phyloP scores from a whole-genome alignment of 2,329 filamentous ascomycete species.

The Metarhizium rileyi region DNA sequence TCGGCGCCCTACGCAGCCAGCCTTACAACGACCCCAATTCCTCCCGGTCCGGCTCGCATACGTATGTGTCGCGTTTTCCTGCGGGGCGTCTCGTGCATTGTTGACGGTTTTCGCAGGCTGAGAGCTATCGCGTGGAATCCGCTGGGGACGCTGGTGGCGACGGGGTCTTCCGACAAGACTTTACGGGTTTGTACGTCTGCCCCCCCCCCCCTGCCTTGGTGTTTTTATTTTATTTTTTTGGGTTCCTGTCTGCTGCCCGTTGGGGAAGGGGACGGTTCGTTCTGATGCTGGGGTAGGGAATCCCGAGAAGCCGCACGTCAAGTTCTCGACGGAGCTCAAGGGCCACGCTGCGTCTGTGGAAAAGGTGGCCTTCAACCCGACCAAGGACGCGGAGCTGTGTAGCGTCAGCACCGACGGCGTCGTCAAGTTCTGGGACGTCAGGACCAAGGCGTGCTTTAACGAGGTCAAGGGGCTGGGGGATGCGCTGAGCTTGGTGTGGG shows the following conservation, averaged over 20 bases:
- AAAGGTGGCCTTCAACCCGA: slow-evolving; percentile 69
- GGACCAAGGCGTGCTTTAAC: slow-evolving; percentile 60
- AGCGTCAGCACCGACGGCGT: slow-evolving; percentile 66
- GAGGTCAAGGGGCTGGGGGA: slow-evolving; percentile 58
- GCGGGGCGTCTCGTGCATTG: slow-evolving; percentile 1
- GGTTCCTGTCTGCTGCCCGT: background rate
- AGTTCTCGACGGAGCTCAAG: slow-evolving; percentile 66
- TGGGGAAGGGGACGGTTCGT: background rate
- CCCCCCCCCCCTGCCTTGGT: background rate
- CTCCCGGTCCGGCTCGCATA: slow-evolving; percentile 45
- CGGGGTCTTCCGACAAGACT: slow-evolving; percentile 61
- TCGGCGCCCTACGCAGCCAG: slow-evolving; percentile 59
- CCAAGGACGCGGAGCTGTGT: slow-evolving; percentile 66
- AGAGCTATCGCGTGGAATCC: slow-evolving; percentile 86
- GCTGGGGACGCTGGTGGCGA: slow-evolving; percentile 72
- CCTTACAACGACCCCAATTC: slow-evolving; percentile 55
- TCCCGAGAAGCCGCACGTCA: slow-evolving; percentile 63
- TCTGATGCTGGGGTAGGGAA: slow-evolving; percentile 45
- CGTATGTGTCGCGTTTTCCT: slow-evolving; percentile 32
- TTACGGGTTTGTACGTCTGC: slow-evolving; percentile 58
- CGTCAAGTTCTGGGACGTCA: slow-evolving; percentile 72
- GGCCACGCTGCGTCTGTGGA: slow-evolving; percentile 58
- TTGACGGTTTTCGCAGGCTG: slow-evolving; percentile 38
- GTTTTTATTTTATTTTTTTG: no score
- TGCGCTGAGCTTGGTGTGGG: slow-evolving; percentile 65